These are phyloP conservation scores for Tulasnella sp. DNA, from an alignment of 768 basidiomycete genomes.

Conservation along the genomic window DNA sequence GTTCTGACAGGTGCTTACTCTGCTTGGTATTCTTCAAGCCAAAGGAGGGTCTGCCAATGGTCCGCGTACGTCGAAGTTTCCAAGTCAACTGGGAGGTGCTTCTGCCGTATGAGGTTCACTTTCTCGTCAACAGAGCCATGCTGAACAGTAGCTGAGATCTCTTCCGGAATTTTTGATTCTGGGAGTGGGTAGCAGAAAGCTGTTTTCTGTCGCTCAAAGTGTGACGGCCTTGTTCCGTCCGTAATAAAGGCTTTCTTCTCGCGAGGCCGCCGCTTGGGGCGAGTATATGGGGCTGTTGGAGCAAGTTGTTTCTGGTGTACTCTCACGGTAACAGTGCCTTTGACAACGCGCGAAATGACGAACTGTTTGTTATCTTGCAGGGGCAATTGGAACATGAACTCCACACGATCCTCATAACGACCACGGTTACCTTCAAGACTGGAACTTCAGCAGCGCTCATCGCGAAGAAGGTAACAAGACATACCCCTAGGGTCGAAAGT, in stretches of 20 bases:
- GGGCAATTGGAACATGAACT: conserved; percentile 14
- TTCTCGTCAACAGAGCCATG: neutral
- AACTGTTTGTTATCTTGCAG: conserved; percentile 4
- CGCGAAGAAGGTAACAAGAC: neutral
- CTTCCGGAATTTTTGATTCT: conserved; percentile 43
- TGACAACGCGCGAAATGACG: conserved; percentile 14
- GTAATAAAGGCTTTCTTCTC: conserved; percentile 43
- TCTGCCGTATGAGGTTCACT: neutral
- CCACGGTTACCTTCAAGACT: conserved; percentile 12
- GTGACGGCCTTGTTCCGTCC: conserved; percentile 48
- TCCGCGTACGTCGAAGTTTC: conserved; percentile 47
- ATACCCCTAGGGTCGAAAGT: conserved; percentile 26
- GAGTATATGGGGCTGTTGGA: conserved; percentile 52
- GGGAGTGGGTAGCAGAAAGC: conserved; percentile 51
- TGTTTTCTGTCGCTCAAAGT: conserved; percentile 29
- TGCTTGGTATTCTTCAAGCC: conserved; percentile 50
- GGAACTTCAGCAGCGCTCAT: neutral
- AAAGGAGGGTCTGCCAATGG: conserved; percentile 53
- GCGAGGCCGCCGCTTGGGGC: neutral
- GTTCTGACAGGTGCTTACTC: neutral
- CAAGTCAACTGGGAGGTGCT: neutral
- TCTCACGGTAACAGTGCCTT: conserved; percentile 23
- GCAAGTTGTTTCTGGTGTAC: conserved; percentile 54
- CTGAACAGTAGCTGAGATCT: neutral
- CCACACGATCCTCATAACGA: conserved; percentile 32